These are phyloP conservation scores for Phytophthora hibernalis DNA, from an alignment of 352 stramenopile genomes.

Conservation along the genomic window DNA sequence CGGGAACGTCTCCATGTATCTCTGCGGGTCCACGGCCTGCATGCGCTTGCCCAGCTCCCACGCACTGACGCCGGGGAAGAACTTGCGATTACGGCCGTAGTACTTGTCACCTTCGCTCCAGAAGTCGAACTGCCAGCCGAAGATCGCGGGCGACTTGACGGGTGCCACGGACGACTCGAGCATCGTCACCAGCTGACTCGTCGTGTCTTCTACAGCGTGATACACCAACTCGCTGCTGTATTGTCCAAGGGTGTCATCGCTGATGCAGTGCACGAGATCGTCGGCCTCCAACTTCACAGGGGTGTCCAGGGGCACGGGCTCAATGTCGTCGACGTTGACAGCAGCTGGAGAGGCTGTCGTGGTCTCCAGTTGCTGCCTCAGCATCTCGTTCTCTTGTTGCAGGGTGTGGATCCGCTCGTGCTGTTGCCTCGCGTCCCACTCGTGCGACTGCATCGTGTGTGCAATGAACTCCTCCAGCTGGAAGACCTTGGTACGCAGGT, in stretches of 20 bases:
- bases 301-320: conserved; percentile 32
- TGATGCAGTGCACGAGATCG: conserved; percentile 33
- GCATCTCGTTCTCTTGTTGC: conserved; percentile 52
- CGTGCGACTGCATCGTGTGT: conserved; percentile 64
- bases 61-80: conserved; percentile 62
- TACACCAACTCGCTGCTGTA: conserved; percentile 41
- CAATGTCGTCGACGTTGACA: conserved; percentile 23
- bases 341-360: not conserved
- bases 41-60: conserved; percentile 63
- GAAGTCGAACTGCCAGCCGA: conserved; percentile 74
- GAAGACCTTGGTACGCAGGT: conserved; percentile 74
- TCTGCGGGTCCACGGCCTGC: conserved; percentile 52
- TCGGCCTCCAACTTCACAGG: conserved; percentile 40
- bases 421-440: conserved; percentile 57
- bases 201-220: conserved; percentile 48
- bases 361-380: conserved; percentile 33
- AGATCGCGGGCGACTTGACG: conserved; percentile 54
- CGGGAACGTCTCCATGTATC: conserved; percentile 72
- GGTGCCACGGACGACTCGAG: conserved; percentile 41
- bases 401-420: conserved; percentile 47
- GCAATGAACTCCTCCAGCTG: conserved; percentile 74
- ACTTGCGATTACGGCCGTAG: conserved; percentile 67
- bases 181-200: conserved; percentile 51
- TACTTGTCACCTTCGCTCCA: conserved; percentile 61
- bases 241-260: conserved; percentile 21